A percentile compares a stretch with the other conserved stretches of the same genome.
Evolutionary conservation across 2,329 filamentous ascomycete genomes (phyloP).

Genomic region (Phialocephala subalpina): DNA sequence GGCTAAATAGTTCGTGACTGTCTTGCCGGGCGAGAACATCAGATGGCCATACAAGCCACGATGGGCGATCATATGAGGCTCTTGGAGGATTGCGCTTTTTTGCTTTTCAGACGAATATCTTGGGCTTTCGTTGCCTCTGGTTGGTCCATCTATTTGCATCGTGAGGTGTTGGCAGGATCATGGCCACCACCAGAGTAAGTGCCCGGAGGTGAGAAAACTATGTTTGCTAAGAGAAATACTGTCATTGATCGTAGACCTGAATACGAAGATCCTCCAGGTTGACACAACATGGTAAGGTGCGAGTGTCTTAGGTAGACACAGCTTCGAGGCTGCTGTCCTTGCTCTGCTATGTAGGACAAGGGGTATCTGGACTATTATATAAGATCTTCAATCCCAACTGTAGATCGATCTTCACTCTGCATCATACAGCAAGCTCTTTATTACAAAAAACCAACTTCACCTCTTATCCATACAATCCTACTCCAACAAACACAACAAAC

Average conservation of each 20-base stretch:
- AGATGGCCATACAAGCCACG: background rate
- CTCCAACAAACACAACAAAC: no score
- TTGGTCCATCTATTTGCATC: background rate
- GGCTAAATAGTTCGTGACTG: background rate
- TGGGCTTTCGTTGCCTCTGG: background rate
- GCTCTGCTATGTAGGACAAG: background rate
- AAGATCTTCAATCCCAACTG: background rate
- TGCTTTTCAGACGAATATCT: background rate
- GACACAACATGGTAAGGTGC: background rate
- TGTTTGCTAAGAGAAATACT: background rate
- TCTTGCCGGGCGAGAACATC: background rate
- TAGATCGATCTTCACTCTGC: background rate
- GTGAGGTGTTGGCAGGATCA: background rate
- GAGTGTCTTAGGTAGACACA: background rate
- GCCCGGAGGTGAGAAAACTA: background rate
- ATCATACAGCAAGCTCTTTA: background rate
- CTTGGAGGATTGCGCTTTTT: background rate
- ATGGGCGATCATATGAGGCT: background rate
- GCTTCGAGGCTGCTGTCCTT: background rate
- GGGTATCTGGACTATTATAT: background rate
- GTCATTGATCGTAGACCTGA: background rate
- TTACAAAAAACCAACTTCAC: background rate
- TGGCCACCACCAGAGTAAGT: background rate
- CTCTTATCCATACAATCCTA: no score
- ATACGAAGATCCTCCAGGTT: background rate